Evolutionary conservation across 306 rosid genomes (phyloP).

Genomic region (Cicer cuneatum): DNA sequence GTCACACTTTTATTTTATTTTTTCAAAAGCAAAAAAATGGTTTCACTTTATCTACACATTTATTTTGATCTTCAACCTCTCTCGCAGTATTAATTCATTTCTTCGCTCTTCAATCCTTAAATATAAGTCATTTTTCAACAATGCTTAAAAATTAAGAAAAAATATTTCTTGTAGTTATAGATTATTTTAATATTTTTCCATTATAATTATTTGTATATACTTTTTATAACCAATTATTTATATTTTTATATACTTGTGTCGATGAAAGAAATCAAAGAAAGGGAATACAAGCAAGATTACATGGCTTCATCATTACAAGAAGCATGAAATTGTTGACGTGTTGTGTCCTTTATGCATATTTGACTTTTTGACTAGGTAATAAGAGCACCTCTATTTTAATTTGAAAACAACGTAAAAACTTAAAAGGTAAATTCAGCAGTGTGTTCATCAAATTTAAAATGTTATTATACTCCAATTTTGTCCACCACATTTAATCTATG

Average conservation of each 20-base stretch:
- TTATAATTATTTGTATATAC: neutral
- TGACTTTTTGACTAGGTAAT: neutral
- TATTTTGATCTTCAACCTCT: neutral
- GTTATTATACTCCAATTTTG: too few species aligned
- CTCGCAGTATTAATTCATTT: too few species aligned
- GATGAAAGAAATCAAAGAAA: conserved; percentile 3
- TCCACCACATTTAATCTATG: too few species aligned
- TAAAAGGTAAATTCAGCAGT: too few species aligned
- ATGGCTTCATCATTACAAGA: conserved; percentile 25
- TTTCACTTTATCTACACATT: neutral
- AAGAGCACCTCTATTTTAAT: too few species aligned
- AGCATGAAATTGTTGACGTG: conserved; percentile 46
- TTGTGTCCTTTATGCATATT: conserved; percentile 39
- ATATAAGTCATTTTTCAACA: too few species aligned
- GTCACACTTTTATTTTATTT: conserved; percentile 8
- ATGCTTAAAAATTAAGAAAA: too few species aligned
- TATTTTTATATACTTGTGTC: too few species aligned
- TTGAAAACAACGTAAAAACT: too few species aligned
- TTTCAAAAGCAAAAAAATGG: neutral
- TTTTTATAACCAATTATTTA: too few species aligned
- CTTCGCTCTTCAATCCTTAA: neutral
- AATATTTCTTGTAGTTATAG: too few species aligned
- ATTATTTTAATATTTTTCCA: neutral
- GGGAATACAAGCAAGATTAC: neutral
- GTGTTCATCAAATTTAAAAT: too few species aligned